Percentiles rank a stretch among this genome's conserved stretches.
Conservation (phyloP, 768 basidiomycete genomes). For the Calocybe gangraenosa region DNA sequence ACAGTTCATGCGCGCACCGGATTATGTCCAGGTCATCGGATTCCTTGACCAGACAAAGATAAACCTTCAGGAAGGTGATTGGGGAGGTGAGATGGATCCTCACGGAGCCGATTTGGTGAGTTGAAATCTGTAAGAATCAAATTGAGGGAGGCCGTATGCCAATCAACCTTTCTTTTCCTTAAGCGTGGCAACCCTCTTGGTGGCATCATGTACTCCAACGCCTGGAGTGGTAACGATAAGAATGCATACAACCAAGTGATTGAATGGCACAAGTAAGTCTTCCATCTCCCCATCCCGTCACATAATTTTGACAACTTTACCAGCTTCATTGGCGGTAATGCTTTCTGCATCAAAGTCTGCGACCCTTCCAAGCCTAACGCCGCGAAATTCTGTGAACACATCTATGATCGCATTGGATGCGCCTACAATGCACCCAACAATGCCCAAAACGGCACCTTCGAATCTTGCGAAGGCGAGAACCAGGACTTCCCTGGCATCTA, state of each 20-base stretch:
- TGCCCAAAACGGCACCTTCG: constrained; percentile 47
- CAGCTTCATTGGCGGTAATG: constrained; percentile 52
- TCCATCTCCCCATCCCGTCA: constrained; percentile 8
- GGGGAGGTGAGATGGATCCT: constrained; percentile 76
- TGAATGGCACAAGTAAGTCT: constrained; percentile 52
- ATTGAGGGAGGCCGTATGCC: not conserved
- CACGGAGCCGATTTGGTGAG: constrained; percentile 60
- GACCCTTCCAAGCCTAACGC: constrained; percentile 43
- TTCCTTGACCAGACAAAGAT: constrained; percentile 59
- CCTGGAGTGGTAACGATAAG: constrained; percentile 21
- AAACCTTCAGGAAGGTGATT: constrained; percentile 49
- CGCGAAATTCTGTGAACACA: constrained; percentile 50
- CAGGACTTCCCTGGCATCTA: constrained; percentile 30
- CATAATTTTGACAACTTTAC: constrained; percentile 11
- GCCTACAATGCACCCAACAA: constrained; percentile 54
- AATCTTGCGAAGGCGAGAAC: constrained; percentile 47
- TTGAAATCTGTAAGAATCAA: not conserved
- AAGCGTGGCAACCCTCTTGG: constrained; percentile 16
- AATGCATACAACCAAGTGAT: constrained; percentile 42
- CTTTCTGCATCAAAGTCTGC: constrained; percentile 60
- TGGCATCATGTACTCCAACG: constrained; percentile 18
- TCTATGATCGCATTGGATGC: constrained; percentile 60
- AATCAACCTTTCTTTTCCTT: not conserved
- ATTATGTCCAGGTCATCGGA: constrained; percentile 60
- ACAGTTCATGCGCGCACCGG: constrained; percentile 56